Evolutionary conservation across 768 basidiomycete species (phyloP).

Genomic region (Lactarius psammicola): DNA sequence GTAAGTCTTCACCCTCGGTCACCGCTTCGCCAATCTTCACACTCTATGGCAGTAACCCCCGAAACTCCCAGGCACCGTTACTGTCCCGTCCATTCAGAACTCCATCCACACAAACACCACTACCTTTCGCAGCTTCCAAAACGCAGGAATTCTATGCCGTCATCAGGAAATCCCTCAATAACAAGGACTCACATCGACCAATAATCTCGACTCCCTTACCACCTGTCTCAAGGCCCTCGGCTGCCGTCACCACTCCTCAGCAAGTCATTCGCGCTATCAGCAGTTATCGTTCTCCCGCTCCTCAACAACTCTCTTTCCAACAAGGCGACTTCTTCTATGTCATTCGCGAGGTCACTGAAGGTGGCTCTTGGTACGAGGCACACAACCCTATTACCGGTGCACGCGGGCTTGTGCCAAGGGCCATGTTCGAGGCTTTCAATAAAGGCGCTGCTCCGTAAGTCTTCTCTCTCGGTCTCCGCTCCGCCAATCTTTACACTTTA

Average conservation of each 20-base stretch:
- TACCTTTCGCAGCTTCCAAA: conserved; percentile 29
- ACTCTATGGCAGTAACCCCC: conserved; percentile 6
- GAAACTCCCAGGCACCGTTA: conserved; percentile 17
- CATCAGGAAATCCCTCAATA: conserved; percentile 81
- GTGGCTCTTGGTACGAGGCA: conserved; percentile 82
- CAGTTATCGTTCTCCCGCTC: conserved; percentile 62
- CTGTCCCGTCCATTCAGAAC: conserved; percentile 29
- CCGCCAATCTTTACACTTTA: conserved; percentile 16
- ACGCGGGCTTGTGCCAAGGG: conserved; percentile 84
- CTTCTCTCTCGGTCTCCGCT: conserved; percentile 10
- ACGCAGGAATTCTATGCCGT: conserved; percentile 85
- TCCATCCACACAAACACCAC: conserved; percentile 37
- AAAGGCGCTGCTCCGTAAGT: conserved; percentile 66
- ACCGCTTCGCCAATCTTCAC: no score
- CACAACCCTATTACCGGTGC: conserved; percentile 91
- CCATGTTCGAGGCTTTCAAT: conserved; percentile 82
- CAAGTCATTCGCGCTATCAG: conserved; percentile 90
- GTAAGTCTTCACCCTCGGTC: conserved; percentile 43
- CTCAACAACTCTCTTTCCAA: conserved; percentile 84
- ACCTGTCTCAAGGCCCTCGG: conserved; percentile 64
- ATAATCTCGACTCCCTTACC: conserved; percentile 69
- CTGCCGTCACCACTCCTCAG: conserved; percentile 79
- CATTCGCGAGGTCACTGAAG: conserved; percentile 61
- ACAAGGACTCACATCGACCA: conserved; percentile 63
- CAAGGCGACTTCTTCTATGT: conserved; percentile 99